Evolutionary conservation across 2,329 filamentous ascomycete genomes (phyloP), one percentile per base, ranked within the genome.

Genomic region (Fusarium sp.): DNA sequence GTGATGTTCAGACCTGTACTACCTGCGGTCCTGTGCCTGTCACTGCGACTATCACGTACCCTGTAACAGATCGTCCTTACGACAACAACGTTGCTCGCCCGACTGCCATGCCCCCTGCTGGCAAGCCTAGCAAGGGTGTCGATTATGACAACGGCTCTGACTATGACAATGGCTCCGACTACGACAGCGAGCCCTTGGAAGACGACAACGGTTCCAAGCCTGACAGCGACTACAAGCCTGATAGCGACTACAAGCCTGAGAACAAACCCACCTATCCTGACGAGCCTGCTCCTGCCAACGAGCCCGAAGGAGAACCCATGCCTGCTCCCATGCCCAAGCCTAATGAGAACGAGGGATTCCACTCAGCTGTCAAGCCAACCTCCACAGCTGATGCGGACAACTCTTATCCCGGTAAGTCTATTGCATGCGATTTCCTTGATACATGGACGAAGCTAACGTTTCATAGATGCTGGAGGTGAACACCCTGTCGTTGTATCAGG

Each of bases 71-170:
- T 20, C 27, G 57, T 18, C 53, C 63, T 10, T 70, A 70, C 82
- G 90, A 90, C 40, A 70, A 67, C 40, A n/a, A 20, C 10, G 18
- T 48, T 20, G 11, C 47, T 6, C 25, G 40, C 13, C 61, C 62
- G 10, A 65, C 61, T n/a, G 53, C 30, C 6, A 42, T 23, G 34
- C 61, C 61, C 3, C 4, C 40, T 23, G 25, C 23, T 14, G 41
- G n/a, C 13, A 47, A 55, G n/a, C 47, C 59, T 9, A 18, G 10
- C 45, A 32, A 57, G 5, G 27, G 18, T 16, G 21, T 12, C 2
- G n/a, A 28, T 9, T 30, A 42, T 18, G 41, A 55, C 4, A 30
- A 42, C 4, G n/a, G 20, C 14, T 28, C 46, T 16, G 16, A 32
- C 5, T 20, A 30, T 6, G 16, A 58, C 6, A 18, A 14, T 8